Conservation (phyloP, 2,329 filamentous ascomycete genomes). For the Trichoderma gracile region DNA sequence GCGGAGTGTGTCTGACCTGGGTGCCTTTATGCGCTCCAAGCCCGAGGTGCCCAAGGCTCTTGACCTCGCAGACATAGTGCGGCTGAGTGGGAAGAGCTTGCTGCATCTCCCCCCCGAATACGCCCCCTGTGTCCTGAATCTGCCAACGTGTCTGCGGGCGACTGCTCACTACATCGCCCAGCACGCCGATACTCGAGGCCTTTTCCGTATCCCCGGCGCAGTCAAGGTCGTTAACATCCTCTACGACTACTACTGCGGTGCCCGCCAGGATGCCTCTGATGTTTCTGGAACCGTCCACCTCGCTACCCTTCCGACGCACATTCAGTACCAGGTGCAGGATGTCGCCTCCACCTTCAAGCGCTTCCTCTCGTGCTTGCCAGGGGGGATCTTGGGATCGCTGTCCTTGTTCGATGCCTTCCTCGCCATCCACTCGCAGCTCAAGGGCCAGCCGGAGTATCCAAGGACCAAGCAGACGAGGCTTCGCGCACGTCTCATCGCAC, state of each 20-base stretch:
- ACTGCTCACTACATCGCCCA: constrained; percentile 65
- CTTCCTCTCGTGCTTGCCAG: constrained; percentile 62
- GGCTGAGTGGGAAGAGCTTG: constrained; percentile 62
- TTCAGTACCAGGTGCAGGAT: constrained; percentile 62
- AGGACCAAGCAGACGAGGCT: constrained; percentile 57
- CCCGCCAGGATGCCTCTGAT: constrained; percentile 49
- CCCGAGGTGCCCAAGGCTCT: constrained; percentile 52
- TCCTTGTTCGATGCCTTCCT: constrained; percentile 63
- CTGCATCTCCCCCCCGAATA: constrained; percentile 62
- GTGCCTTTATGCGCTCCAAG: constrained; percentile 46
- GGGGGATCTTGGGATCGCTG: constrained; percentile 65
- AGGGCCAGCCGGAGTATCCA: constrained; percentile 52
- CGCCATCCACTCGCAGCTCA: constrained; percentile 59
- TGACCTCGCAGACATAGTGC: constrained; percentile 59
- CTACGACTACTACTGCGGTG: constrained; percentile 63
- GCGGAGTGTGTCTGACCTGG: constrained; percentile 58
- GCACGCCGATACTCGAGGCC: constrained; percentile 54
- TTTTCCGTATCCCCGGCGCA: constrained; percentile 66
- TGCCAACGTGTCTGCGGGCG: constrained; percentile 67
- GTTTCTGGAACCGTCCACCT: constrained; percentile 60
- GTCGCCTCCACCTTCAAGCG: constrained; percentile 68
- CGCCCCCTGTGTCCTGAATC: constrained; percentile 55
- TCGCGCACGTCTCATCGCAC: constrained; percentile 64
- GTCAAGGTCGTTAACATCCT: constrained; percentile 56
- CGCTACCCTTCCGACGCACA: constrained; percentile 60